Conservation (phyloP, 2,329 filamentous ascomycete species). For the Alternaria sp. region DNA sequence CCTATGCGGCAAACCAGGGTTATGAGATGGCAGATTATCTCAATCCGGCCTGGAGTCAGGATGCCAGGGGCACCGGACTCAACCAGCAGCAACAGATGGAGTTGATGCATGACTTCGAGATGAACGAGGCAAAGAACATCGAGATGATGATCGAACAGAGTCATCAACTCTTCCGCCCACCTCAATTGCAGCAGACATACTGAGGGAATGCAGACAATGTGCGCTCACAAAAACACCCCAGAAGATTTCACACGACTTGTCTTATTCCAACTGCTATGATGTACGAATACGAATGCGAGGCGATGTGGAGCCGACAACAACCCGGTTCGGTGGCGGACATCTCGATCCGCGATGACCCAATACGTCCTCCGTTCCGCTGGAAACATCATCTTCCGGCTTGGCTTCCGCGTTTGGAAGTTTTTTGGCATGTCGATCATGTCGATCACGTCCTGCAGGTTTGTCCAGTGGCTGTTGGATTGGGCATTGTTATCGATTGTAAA, state of each 20-base stretch:
- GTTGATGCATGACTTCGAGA: constrained; percentile 81
- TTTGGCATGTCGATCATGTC: constrained; percentile 13
- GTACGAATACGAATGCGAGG: neutral
- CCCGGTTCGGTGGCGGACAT: neutral
- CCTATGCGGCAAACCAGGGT: constrained; percentile 46
- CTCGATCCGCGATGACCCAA: neutral
- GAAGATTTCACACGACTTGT: neutral
- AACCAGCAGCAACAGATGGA: constrained; percentile 84
- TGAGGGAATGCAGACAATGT: constrained; percentile 20
- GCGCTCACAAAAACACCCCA: neutral
- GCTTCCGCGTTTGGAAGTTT: neutral
- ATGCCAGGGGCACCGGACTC: constrained; percentile 57
- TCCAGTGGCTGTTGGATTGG: neutral
- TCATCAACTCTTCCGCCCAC: constrained; percentile 48
- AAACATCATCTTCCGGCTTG: neutral
- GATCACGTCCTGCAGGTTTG: constrained; percentile 10
- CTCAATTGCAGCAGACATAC: constrained; percentile 39
- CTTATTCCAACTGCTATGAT: neutral
- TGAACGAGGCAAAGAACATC: constrained; percentile 51
- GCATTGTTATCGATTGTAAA: neutral
- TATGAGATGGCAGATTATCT: constrained; percentile 52
- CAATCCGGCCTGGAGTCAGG: constrained; percentile 67
- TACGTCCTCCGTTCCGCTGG: neutral
- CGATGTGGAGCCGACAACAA: neutral
- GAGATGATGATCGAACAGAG: constrained; percentile 54